These are phyloP conservation scores for Westerdykella aurantiaca DNA, from an alignment of 2,329 filamentous ascomycete species.

Conservation along the genomic window DNA sequence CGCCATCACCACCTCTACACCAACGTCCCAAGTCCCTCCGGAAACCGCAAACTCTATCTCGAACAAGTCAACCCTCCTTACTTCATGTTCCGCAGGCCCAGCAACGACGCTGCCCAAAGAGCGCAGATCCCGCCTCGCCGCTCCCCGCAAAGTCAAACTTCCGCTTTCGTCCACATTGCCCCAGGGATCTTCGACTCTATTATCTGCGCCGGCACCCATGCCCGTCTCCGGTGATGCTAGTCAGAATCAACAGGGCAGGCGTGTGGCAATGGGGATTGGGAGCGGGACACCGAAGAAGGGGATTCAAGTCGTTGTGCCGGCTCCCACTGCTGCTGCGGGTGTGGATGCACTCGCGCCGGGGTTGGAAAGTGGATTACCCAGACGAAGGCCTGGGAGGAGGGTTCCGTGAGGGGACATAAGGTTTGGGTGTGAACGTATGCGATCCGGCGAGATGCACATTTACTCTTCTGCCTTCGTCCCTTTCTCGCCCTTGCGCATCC, in stretches of 20 bases:
- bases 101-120: conserved; percentile 11
- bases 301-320: conserved; percentile 16
- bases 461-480: no score
- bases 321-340: conserved; percentile 14
- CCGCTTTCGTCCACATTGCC: conserved; percentile 12
- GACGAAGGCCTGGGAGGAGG: conserved; percentile 20
- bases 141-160: conserved; percentile 31
- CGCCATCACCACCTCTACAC: background rate
- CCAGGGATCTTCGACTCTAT: background rate
- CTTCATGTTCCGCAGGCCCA: conserved; percentile 17
- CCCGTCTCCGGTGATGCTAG: conserved; percentile 15
- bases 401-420: background rate
- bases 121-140: conserved; percentile 30
- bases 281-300: conserved; percentile 27
- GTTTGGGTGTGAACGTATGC: no score
- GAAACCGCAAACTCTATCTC: background rate
- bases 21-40: background rate
- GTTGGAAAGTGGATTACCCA: conserved; percentile 25
- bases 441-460: no score
- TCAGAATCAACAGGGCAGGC: conserved; percentile 16
- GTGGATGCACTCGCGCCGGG: conserved; percentile 1
- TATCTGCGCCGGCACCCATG: background rate
- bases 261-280: conserved; percentile 6
- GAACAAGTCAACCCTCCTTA: conserved; percentile 3
- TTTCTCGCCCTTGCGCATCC: no score